Base-by-base conservation (phyloP, 805 yeast genomes). In the Suhomyces tanzawaensis region DNA sequence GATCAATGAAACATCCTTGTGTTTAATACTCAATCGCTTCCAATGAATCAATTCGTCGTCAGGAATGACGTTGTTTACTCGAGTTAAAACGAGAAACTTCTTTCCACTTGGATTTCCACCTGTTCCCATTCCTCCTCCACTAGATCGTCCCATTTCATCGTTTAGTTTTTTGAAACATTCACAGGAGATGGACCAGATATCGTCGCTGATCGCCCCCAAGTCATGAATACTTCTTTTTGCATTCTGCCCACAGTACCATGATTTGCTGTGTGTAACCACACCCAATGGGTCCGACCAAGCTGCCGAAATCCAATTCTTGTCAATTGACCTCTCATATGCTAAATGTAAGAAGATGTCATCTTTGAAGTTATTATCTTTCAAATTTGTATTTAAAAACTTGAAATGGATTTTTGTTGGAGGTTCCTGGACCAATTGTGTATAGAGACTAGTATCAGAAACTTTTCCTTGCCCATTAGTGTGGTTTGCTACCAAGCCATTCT, bases 281-380 rank as follows among this genome's bases (percentile, higher is more conserved):
- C 96, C 96, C 55, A 75, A 73, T 34, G 90, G 91, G 52, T 91
- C 96, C 0, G 93, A 72, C 95, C 97, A 88, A 0, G 95, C 82
- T 0, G 87, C 95, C 16, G 81, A 78, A 30, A 88, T 71, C 96
- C 96, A 91, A 38, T 77, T 79, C 43, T 79, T 80, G 57, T 90
- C 95, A 3, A 76, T 68, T 0, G 95, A 83, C 36, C 95, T 60
- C 21, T 88, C 87, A 51, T 90, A 91, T 1, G 95, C 88, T 8
- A 93, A 70, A 55, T 93, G 98, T 16, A 91, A 67, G 49, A 79
- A 85, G 1, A 85, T 69, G 51, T 89, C 96, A 42, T 83, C 85
- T n/a, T 72, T 52, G 27, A 52, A 54, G 32, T 50, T 46, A 14
- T 53, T 55, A 26, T 54, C 58, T 34, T 43, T 47, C 34, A 35